These are phyloP conservation scores for Penicillium parvum DNA, from an alignment of 495 filamentous ascomycete species.

Conservation along the genomic window DNA sequence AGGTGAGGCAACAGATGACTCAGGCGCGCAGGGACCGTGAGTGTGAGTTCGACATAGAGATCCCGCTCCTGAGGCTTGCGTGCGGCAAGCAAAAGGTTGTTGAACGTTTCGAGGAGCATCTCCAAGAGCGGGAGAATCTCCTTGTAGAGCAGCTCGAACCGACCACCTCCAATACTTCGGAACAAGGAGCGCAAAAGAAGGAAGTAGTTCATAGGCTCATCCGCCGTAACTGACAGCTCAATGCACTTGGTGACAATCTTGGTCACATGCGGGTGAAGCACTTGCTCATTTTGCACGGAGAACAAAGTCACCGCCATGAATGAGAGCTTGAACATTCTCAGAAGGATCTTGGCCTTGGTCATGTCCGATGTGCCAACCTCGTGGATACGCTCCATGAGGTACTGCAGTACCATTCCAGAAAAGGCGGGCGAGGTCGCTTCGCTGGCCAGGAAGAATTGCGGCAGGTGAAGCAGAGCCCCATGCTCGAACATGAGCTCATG, in stretches of 20 bases:
- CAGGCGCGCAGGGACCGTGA: slow-evolving; percentile 91
- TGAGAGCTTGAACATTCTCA: slow-evolving; percentile 95
- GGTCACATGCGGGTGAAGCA: slow-evolving; percentile 89
- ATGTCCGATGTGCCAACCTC: slow-evolving; percentile 90
- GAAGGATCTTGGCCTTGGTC: slow-evolving; percentile 82
- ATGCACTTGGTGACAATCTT: slow-evolving; percentile 96
- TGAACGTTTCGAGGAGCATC: slow-evolving; percentile 95
- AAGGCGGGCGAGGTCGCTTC: slow-evolving; percentile 97
- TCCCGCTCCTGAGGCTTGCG: slow-evolving; percentile 87
- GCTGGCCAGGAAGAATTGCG: slow-evolving; percentile 96
- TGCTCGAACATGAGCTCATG: slow-evolving; percentile 99
- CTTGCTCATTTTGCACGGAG: slow-evolving; percentile 88
- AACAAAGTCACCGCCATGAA: slow-evolving; percentile 99
- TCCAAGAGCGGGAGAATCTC: slow-evolving; percentile 93
- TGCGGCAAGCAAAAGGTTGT: slow-evolving; percentile 84
- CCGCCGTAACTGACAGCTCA: slow-evolving; percentile 87
- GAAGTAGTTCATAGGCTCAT: slow-evolving; percentile 99
- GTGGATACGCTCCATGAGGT: slow-evolving; percentile 92
- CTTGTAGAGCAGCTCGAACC: slow-evolving; percentile 97
- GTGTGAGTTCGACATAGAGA: slow-evolving; percentile 92
- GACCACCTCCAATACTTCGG: slow-evolving; percentile 91
- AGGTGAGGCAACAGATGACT: slow-evolving; percentile 97
- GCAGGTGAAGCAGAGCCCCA: slow-evolving; percentile 86
- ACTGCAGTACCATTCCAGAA: slow-evolving; percentile 94
- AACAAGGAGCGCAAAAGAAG: slow-evolving; percentile 87